Evolutionary conservation across 1,284 basidiomycete species (phyloP).

Genomic region (Mrakiaceae sp.): DNA sequence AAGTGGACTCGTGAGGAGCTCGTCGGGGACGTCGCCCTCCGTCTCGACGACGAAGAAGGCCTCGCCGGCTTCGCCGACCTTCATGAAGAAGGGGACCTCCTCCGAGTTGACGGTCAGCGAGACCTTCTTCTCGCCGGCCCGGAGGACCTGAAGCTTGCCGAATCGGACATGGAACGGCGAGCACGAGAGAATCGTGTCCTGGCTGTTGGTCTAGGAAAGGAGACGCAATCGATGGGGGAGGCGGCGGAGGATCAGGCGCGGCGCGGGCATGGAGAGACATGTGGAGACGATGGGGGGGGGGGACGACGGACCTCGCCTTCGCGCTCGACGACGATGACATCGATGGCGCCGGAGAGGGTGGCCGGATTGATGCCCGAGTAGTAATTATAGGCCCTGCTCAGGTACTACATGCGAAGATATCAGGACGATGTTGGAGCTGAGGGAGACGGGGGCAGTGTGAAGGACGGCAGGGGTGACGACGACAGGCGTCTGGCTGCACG

Average conservation of each 20-base stretch:
- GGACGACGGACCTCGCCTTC: constrained; percentile 43
- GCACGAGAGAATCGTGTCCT: constrained; percentile 59
- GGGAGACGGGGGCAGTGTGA: too few species aligned
- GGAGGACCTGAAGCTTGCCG: constrained; percentile 91
- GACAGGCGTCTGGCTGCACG: too few species aligned
- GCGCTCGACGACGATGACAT: constrained; percentile 84
- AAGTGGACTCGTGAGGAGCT: constrained; percentile 86
- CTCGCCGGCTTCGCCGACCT: constrained; percentile 96
- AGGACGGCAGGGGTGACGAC: too few species aligned
- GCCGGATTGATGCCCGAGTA: constrained; percentile 67
- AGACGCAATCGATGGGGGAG: neutral
- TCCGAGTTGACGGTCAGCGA: constrained; percentile 69
- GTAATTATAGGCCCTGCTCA: constrained; percentile 34
- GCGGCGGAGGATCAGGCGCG: neutral
- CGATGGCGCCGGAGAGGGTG: constrained; percentile 90
- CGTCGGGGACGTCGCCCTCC: constrained; percentile 73
- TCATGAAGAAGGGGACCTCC: constrained; percentile 88
- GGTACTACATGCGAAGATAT: constrained; percentile 24
- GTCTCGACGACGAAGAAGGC: constrained; percentile 99
- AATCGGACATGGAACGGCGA: constrained; percentile 98
- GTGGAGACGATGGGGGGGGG: neutral
- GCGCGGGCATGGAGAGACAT: neutral
- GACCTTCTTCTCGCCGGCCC: constrained; percentile 91
- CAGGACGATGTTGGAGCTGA: too few species aligned
- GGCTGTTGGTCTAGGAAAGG: constrained; percentile 16